Base-by-base conservation (phyloP, 768 basidiomycete genomes). In the Plicaturopsis crispa region DNA sequence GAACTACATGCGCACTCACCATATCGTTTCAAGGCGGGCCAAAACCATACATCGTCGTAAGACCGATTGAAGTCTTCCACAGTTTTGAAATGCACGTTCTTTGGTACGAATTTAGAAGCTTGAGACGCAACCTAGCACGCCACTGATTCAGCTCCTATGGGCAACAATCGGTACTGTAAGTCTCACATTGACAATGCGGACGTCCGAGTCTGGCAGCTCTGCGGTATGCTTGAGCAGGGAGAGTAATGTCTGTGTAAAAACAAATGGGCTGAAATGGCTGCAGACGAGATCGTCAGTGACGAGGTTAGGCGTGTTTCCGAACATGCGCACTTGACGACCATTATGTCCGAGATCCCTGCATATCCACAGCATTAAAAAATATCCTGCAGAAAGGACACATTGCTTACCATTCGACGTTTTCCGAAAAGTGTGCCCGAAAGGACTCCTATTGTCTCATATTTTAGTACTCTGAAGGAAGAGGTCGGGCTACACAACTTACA, bases 151-250 rank as follows among this genome's bases (percentile, higher is more conserved):
- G 8, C 22, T 10, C 12, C 11, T 14, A 11, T 5, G 13, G 8
- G 19, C 17, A 22, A 44, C n/a, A 28, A 14, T 14, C 26, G 26
- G 14, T 28, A 14, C 26, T 8, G 14, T 28, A 14, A 8, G 26
- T 28, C 71, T 30, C 42, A 80, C 79, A 39, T 73, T 68, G 7
- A 81, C 63, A 11, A 84, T 63, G 13, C 80, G 71, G 33, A 80
- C 79, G 42, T 83, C 81, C 0, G 75, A 64, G 17, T 57, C 57
- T 0, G 65, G 55, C 33, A 66, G 53, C 13, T 60, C 45, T 0
- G 75, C 70, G 1, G 81, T 81, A 37, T 60, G 53, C 28, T 56
- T 58, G 33, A 82, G 48, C 2, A 79, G 50, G 2, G 79, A 73
- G 24, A 79, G 60, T 5, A 82, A 62, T 3, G 67, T 62, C 16